phyloP scores from a whole-genome alignment of 2,329 filamentous ascomycete genomes.

The Cordyceps militaris region DNA sequence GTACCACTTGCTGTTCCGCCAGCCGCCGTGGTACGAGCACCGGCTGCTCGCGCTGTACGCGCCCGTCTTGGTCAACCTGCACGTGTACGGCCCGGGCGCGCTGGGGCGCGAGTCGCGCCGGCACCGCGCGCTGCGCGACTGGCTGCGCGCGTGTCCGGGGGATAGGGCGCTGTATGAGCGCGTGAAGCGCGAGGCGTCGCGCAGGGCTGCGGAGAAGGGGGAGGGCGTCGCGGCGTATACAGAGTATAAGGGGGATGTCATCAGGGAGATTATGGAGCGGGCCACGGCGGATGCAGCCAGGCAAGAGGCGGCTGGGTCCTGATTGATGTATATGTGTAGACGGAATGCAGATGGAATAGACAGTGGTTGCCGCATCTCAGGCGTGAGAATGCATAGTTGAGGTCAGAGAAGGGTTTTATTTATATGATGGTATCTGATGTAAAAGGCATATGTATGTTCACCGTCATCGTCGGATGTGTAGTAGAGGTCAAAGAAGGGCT shows the following conservation, averaged over 20 bases:
- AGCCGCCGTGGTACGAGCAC: conserved; percentile 36
- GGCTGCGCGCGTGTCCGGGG: conserved; percentile 27
- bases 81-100: conserved; percentile 34
- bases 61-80: conserved; percentile 31
- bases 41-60: conserved; percentile 29
- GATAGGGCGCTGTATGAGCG: conserved; percentile 34
- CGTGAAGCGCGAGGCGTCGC: conserved; percentile 31
- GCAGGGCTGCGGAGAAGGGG: conserved; percentile 20
- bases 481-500: too few relatives aligned
- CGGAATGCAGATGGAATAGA: neutral
- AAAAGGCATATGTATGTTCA: too few relatives aligned
- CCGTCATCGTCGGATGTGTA: too few relatives aligned
- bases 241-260: conserved; percentile 30
- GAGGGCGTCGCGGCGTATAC: conserved; percentile 33
- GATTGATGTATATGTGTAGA: neutral
- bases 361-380: too few relatives aligned
- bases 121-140: conserved; percentile 37
- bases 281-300: conserved; percentile 14
- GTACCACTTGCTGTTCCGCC: conserved; percentile 35
- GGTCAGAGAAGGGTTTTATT: too few relatives aligned
- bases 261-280: conserved; percentile 29
- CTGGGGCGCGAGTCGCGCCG: conserved; percentile 32
- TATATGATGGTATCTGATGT: too few relatives aligned
- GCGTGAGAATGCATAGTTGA: too few relatives aligned
- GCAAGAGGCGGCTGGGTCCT: neutral